Evolutionary conservation across 495 filamentous ascomycete species (phyloP), one percentile per base, ranked within the genome.

Genomic region (Penicillium atrosanguineum): DNA sequence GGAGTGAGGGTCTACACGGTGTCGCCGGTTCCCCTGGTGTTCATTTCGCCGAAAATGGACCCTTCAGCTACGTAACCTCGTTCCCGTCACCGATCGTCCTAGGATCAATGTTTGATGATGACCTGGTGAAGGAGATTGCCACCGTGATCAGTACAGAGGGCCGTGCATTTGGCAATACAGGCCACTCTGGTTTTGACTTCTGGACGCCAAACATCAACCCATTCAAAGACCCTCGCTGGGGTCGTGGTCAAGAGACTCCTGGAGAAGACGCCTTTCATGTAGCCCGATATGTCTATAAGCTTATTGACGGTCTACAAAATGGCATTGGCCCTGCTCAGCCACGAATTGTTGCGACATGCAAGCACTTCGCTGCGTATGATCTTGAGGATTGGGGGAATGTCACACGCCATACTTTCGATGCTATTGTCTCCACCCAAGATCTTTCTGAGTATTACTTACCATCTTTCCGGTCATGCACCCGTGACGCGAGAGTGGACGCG

Each of bases 141-240:
- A 71, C 69, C 11, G 68, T 78, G 8, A 76, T 86, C 36, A 69
- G 69, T 21, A 84, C 70, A 19, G 81, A 87, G 65, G 80, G 79
- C 9, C 70, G 83, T 25, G 82, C 83, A 5, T 87, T 80, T 60
- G 77, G 63, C 54, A 87, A 87, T 58, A 69, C 52, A 6, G 76
- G 74, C 16, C 56, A 70, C 16, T 68, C 75, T 15, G 79, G 79
- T 1, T 59, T 86, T 2, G 78, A 86, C 59, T 80, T 69, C 57
- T 86, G 80, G 77, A 83, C 83, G 1, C 83, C 83, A 3, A 83
- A 86, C 54, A 11, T 39, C 37, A 39, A 39, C 37, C 37, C 37
- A 19, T 39, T 39, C 37, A 39, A 38, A 39, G 37, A 39, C 16
- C 37, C 37, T 39, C 37, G 37, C 7, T 18, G 37, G 37, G 37